Conservation (phyloP, 345 rosid genomes). For the Eucalyptus guilfoylei region DNA sequence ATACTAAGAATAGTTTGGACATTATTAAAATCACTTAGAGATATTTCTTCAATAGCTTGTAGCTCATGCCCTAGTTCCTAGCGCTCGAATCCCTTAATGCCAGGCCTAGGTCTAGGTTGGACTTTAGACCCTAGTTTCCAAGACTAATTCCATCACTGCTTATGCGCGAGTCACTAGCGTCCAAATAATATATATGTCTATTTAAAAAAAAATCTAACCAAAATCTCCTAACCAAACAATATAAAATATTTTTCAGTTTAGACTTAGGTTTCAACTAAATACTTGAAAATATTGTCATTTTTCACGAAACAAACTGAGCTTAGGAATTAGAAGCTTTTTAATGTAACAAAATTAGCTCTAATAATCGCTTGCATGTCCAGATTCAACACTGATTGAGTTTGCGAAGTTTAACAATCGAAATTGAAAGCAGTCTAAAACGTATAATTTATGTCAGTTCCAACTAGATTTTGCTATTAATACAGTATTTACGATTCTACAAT, state of each 20-base stretch:
- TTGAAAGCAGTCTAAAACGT: not conserved
- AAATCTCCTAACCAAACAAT: not conserved
- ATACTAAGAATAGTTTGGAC: not conserved
- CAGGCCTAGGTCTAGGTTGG: not conserved
- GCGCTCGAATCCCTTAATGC: not conserved
- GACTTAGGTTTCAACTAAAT: not conserved
- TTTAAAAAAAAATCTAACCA: no score
- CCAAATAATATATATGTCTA: not conserved
- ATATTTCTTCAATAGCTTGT: not conserved
- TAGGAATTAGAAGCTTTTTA: not conserved
- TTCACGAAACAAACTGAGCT: not conserved
- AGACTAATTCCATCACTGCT: not conserved
- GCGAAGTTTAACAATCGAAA: not conserved
- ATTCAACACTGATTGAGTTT: not conserved
- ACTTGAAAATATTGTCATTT: no score
- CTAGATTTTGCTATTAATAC: not conserved
- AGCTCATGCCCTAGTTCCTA: not conserved
- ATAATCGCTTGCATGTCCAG: not conserved
- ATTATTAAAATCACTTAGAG: not conserved
- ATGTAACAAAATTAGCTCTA: not conserved
- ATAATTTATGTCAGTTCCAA: not conserved
- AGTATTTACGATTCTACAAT: not conserved
- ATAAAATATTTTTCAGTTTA: no score
- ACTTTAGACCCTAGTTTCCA: not conserved
- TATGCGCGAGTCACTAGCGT: not conserved